These are phyloP conservation scores for Eutypa lata DNA, from an alignment of 2,329 filamentous ascomycete species.

Conservation along the genomic window DNA sequence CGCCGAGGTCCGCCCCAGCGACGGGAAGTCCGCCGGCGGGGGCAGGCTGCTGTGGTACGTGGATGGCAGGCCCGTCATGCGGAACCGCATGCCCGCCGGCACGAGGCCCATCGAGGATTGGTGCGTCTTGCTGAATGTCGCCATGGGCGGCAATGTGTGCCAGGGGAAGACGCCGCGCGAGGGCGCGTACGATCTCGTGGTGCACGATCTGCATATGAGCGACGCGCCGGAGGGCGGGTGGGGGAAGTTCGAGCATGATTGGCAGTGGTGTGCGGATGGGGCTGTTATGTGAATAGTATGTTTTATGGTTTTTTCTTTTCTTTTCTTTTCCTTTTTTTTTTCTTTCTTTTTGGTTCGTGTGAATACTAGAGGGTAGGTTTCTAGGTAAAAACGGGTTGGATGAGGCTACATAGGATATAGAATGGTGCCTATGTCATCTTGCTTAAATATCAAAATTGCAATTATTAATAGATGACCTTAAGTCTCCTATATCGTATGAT, in stretches of 20 bases:
- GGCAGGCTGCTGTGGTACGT: constrained; percentile 57
- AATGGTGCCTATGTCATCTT: no score
- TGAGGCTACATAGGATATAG: no score
- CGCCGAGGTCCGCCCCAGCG: constrained; percentile 37
- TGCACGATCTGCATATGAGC: constrained; percentile 49
- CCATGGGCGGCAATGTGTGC: constrained; percentile 60
- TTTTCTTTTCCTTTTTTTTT: no score
- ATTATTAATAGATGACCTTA: no score
- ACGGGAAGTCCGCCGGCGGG: constrained; percentile 35
- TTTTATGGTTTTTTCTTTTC: no score
- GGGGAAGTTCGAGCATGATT: constrained; percentile 51
- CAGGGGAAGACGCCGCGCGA: constrained; percentile 47
- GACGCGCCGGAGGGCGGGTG: constrained; percentile 54
- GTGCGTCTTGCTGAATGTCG: constrained; percentile 56
- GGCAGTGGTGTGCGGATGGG: constrained; percentile 30
- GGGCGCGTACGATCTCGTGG: constrained; percentile 54
- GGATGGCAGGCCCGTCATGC: constrained; percentile 56
- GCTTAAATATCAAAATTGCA: no score
- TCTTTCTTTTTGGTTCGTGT: no score
- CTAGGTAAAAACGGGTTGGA: no score
- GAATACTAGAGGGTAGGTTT: no score
- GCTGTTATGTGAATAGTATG: constrained; percentile 18
- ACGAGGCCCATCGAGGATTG: constrained; percentile 55
- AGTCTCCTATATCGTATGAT: no score
- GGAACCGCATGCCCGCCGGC: constrained; percentile 47